Base-by-base conservation (phyloP, 257 asterid species). In the Henckelia pumila region DNA sequence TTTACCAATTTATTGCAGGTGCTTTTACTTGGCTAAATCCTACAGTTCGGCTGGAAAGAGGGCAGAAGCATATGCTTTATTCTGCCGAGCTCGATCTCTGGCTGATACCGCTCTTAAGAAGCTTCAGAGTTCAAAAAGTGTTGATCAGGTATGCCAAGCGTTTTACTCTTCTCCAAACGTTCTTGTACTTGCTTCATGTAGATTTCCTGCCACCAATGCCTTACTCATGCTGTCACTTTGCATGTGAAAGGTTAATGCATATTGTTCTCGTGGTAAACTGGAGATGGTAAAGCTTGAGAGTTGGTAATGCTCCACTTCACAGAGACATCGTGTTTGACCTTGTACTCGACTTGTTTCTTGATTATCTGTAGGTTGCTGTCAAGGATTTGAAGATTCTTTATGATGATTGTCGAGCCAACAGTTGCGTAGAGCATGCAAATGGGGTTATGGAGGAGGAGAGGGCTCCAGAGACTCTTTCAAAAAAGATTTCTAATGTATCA, bases 31-130 rank as follows among this genome's bases (percentile, higher is more conserved):
- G 73, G 98, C 96, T 32, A 86, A 85, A 71, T 92, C 98, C 68
- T 92, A 92, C 79, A 92, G 98, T 85, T 83, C 78, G 73, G 96
- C 92, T 68, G 97, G 95, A 40, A 92, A 89, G 86, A 85, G 98
- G 81, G 82, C 86, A 30, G 98, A 92, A 83, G 97, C 98, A 32
- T 92, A 88, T 83, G 93, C 84, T 71, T 80, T 92, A 77, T 88
- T 72, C 81, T 61, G 82, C 77, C 79, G 77, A 80, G 85, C 97
- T 67, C 86, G 88, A 61, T 82, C 95, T 63, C 78, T 82, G 16
- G 88, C 83, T 70, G 91, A 89, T 61, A 66, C 78, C 59, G 82
- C 95, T 71, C 83, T 89, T 68, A 76, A 73, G 81, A 89, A 80
- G 71, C 82, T 92, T 65, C 81, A 75, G 72, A 73, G 82, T 66